Evolutionary conservation across 2,329 filamentous ascomycete species (phyloP), one percentile per base, ranked within the genome.

Genomic region (Cordyceps pruinosa): DNA sequence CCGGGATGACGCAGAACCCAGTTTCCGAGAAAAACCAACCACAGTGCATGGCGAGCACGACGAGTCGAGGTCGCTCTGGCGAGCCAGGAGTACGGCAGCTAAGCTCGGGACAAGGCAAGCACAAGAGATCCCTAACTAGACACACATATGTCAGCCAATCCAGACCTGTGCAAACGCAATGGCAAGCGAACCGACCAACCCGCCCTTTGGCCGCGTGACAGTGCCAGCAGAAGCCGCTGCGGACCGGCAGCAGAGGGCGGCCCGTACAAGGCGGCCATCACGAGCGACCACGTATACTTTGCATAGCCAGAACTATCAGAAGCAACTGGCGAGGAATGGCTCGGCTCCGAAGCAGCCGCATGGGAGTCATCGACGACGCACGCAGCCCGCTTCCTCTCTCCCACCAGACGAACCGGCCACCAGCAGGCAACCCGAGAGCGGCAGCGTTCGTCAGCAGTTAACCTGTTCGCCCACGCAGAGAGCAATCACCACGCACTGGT

Each of bases 331-430:
- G 50, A 87, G 75, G 1, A n/a, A 95, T 85, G 2, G 90, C 95
- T 42, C 87, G 84, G 58, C 88, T 74, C 12, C 84, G 68, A 2
- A 96, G 79, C 5, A 96, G 77, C n/a, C 81, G 80, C n/a, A 96
- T 86, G 0, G 90, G 90, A 58, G 96, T 91, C 59, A 96, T 82
- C 10, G 91, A 90, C 68, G 95, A 89, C 1, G 75, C n/a, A n/a
- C n/a, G n/a, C n/a, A n/a, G n/a, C n/a, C 73, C 1, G 87, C 86
- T 13, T 77, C n/a, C 77, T 42, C 81, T 77, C 73, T 96, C 91
- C 72, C 91, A 83, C 66, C 84, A 83, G 51, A 92, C 71, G 71
- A 95, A 94, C 7, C 76, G 71, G 10, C 75, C 66, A 10, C n/a
- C 95, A 77, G 17, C 82, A 81, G 4, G 81, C 74, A 1, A 80